Evolutionary conservation across 352 stramenopile genomes (phyloP).

Genomic region (Phytophthora aleatoria): DNA sequence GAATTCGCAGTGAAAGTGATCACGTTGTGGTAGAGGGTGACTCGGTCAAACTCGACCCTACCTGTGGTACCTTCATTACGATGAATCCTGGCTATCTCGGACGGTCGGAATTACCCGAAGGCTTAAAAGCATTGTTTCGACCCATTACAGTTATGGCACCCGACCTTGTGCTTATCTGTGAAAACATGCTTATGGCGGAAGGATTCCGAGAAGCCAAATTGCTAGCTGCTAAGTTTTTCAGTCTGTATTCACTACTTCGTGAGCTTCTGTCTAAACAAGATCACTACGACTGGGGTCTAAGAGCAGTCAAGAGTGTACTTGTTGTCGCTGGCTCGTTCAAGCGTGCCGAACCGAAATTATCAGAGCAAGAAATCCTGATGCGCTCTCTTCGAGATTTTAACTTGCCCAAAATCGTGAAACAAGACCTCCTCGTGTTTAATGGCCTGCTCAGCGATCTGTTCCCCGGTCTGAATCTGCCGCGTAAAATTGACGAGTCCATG

Average conservation of each 20-base stretch:
- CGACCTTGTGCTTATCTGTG: conserved; percentile 95
- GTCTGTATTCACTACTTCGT: conserved; percentile 92
- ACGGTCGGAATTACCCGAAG: conserved; percentile 93
- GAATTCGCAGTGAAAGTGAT: conserved; percentile 85
- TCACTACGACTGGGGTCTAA: conserved; percentile 96
- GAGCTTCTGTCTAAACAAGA: conserved; percentile 95
- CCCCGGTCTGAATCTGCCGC: conserved; percentile 85
- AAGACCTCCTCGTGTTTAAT: conserved; percentile 94
- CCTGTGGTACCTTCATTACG: conserved; percentile 95
- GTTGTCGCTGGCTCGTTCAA: conserved; percentile 94
- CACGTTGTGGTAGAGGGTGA: conserved; percentile 92
- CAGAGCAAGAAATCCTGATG: conserved; percentile 93
- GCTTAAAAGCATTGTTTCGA: conserved; percentile 94
- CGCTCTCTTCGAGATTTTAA: conserved; percentile 96
- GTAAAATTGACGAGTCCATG: conserved; percentile 89
- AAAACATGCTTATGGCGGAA: conserved; percentile 98
- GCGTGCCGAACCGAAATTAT: conserved; percentile 90
- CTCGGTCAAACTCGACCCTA: conserved; percentile 86
- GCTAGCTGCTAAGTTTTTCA: conserved; percentile 95
- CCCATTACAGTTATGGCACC: conserved; percentile 96
- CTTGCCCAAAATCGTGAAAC: conserved; percentile 94
- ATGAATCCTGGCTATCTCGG: conserved; percentile 97
- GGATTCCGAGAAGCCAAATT: conserved; percentile 93
- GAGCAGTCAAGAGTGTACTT: conserved; percentile 95
- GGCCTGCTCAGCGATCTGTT: conserved; percentile 95